Evolutionary conservation across 331 rosid species (phyloP).

Genomic region (Malus hybrid): DNA sequence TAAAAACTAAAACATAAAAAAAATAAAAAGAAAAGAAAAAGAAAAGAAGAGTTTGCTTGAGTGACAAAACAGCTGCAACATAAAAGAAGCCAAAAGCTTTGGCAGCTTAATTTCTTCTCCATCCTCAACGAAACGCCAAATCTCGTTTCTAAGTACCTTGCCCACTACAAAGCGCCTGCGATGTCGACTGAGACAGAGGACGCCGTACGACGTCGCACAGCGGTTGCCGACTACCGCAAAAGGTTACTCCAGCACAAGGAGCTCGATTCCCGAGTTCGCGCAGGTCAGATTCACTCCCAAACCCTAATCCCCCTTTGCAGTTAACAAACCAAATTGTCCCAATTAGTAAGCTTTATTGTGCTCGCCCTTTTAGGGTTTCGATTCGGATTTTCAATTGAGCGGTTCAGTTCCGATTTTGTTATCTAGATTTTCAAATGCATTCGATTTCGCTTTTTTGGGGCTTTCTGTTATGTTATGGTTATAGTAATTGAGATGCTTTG

Average conservation of each 20-base stretch:
- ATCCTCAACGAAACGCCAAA: background rate
- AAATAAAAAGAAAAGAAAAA: too few relatives aligned
- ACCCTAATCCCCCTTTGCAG: background rate
- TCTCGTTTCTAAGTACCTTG: background rate
- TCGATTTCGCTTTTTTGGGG: background rate
- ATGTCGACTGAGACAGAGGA: constrained; percentile 59
- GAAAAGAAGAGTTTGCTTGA: background rate
- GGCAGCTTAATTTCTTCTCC: background rate
- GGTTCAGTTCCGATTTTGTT: background rate
- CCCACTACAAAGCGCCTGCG: background rate
- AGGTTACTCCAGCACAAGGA: constrained; percentile 82
- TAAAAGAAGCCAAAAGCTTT: background rate
- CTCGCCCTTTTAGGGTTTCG: background rate
- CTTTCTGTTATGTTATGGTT: background rate
- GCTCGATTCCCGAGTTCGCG: constrained; percentile 72
- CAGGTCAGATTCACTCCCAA: constrained; percentile 45
- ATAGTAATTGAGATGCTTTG: background rate
- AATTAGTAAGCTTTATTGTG: background rate
- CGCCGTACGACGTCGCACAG: constrained; percentile 52
- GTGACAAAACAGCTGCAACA: background rate
- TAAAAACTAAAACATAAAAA: too few relatives aligned
- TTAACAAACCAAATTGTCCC: background rate
- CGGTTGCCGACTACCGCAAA: constrained; percentile 62
- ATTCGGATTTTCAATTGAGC: background rate
- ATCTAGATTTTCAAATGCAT: background rate